Conservation (phyloP, 176 grass and related monocot genomes). For the Areca catechu region DNA sequence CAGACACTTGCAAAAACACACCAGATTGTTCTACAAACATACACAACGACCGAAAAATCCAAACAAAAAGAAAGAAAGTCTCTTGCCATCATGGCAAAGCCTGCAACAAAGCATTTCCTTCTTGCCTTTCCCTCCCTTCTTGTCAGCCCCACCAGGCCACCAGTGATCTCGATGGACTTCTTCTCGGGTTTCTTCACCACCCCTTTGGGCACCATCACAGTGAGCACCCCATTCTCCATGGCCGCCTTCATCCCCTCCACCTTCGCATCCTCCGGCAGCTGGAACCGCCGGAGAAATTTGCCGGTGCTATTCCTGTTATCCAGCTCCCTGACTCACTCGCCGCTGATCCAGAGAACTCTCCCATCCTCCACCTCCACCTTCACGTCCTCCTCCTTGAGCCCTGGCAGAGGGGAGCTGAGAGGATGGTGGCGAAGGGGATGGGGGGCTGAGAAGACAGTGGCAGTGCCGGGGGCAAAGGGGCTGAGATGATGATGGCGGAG, state of each 20-base stretch:
- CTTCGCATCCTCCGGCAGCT: neutral
- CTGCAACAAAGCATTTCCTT: too few relatives aligned
- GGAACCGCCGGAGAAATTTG: neutral
- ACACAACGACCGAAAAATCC: too few relatives aligned
- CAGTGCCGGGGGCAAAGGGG: too few relatives aligned
- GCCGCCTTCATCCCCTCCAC: neutral
- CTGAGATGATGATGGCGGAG: too few relatives aligned
- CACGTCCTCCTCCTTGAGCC: slow-evolving; percentile 3
- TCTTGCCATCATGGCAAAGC: too few relatives aligned
- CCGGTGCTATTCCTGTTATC: neutral
- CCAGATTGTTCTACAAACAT: too few relatives aligned
- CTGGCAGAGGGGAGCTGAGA: too few relatives aligned
- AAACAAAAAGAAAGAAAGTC: too few relatives aligned
- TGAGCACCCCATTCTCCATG: slow-evolving; percentile 4
- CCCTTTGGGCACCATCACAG: neutral
- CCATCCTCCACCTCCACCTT: slow-evolving; percentile 6
- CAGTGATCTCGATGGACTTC: neutral
- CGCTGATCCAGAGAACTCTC: slow-evolving; percentile 1
- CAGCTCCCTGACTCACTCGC: neutral
- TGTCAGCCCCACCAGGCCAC: neutral
- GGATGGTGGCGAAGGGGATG: too few relatives aligned
- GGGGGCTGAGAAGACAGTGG: too few relatives aligned
- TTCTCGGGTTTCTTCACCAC: neutral
- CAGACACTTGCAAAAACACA: too few relatives aligned
- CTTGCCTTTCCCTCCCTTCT: neutral